Conservation (phyloP, 1,284 basidiomycete species). For the Acaromyces ingoldii region DNA sequence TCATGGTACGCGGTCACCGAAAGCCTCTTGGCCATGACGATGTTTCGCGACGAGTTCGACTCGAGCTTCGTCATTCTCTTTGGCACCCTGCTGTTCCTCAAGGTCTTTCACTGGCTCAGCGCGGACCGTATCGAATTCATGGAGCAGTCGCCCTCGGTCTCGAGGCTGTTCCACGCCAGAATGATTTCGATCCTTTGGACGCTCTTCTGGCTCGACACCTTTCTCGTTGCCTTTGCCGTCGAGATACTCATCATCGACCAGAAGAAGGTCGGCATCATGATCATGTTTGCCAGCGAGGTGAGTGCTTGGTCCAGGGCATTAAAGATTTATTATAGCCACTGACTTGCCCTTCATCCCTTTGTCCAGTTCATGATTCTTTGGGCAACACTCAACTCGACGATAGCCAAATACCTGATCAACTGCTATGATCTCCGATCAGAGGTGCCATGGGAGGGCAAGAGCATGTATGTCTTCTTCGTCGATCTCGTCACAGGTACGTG, state of each 20-base stretch:
- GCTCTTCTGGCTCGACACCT: slow-evolving; percentile 65
- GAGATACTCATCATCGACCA: slow-evolving; percentile 54
- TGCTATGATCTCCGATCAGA: slow-evolving; percentile 63
- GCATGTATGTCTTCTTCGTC: slow-evolving; percentile 92
- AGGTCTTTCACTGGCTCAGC: slow-evolving; percentile 96
- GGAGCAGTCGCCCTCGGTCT: slow-evolving; percentile 86
- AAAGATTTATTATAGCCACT: background rate
- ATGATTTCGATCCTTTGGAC: slow-evolving; percentile 68
- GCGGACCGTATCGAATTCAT: slow-evolving; percentile 95
- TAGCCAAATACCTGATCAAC: slow-evolving; percentile 79
- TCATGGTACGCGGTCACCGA: slow-evolving; percentile 98
- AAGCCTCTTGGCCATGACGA: slow-evolving; percentile 88
- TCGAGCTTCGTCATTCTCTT: slow-evolving; percentile 89
- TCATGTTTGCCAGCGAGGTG: slow-evolving; percentile 91
- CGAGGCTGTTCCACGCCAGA: slow-evolving; percentile 74
- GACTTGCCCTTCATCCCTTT: background rate
- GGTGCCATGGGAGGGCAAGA: slow-evolving; percentile 83
- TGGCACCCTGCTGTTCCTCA: slow-evolving; percentile 83
- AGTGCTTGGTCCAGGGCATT: slow-evolving; percentile 29
- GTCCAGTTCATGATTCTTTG: slow-evolving; percentile 68
- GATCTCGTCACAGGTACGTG: slow-evolving; percentile 66
- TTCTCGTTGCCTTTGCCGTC: slow-evolving; percentile 70
- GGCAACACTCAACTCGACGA: slow-evolving; percentile 71
- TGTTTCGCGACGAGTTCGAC: slow-evolving; percentile 71
- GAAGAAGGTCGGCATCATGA: slow-evolving; percentile 62